These are phyloP conservation scores for Lanmaoa rubissima DNA, from an alignment of 768 basidiomycete genomes.

Conservation along the genomic window DNA sequence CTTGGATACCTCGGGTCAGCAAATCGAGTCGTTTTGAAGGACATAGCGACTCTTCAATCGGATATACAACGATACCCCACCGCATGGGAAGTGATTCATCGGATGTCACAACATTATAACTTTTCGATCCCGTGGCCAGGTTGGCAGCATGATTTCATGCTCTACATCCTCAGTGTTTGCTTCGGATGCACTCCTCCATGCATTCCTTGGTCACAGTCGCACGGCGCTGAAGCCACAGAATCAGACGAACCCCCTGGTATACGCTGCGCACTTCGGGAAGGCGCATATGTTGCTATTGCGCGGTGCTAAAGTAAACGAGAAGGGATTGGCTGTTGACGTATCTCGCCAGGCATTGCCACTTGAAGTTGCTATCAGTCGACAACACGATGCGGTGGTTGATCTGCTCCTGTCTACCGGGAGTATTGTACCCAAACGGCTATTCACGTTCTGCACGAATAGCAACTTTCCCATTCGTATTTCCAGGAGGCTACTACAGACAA, in stretches of 20 bases:
- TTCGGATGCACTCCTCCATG: constrained; percentile 1
- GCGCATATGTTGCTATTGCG: background rate
- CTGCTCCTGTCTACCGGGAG: constrained; percentile 1
- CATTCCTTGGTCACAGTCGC: background rate
- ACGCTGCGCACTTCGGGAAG: constrained; percentile 11
- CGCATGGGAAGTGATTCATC: constrained; percentile 1
- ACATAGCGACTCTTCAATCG: background rate
- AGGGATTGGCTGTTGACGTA: constrained; percentile 2
- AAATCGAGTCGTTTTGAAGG: background rate
- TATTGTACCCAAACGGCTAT: background rate
- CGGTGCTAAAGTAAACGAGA: constrained; percentile 4
- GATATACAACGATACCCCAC: background rate
- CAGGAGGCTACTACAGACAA: constrained; percentile 4
- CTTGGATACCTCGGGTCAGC: constrained; percentile 1
- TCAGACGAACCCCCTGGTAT: constrained; percentile 10
- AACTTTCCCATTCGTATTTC: constrained; percentile 4
- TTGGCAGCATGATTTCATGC: constrained; percentile 2
- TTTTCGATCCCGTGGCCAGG: background rate
- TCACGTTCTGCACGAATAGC: background rate
- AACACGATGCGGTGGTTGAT: background rate
- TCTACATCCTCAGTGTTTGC: constrained; percentile 7
- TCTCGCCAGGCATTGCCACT: constrained; percentile 1
- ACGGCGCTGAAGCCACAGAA: background rate
- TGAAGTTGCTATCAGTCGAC: constrained; percentile 6
- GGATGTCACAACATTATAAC: background rate